Percentiles rank a stretch among this genome's conserved stretches.
phyloP scores from a whole-genome alignment of 345 rosid genomes.

The Eucalyptus marginata region DNA sequence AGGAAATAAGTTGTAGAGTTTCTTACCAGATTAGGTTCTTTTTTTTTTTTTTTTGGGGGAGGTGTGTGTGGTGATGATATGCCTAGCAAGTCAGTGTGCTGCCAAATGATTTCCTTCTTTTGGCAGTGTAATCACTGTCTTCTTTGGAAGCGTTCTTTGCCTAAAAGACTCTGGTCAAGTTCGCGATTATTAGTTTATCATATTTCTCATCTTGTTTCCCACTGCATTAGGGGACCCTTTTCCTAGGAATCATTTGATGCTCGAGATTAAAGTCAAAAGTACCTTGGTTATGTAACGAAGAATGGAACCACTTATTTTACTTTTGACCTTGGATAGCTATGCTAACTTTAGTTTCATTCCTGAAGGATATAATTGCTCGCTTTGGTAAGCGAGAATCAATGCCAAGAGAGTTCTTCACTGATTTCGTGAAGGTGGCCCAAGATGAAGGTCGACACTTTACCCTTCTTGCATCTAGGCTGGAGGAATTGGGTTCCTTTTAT shows the following conservation, averaged over 20 bases:
- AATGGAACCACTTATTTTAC: not conserved
- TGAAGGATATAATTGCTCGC: conserved; percentile 85
- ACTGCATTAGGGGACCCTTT: not conserved
- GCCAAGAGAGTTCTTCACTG: conserved; percentile 90
- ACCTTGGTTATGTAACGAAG: not conserved
- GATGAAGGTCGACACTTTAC: conserved; percentile 88
- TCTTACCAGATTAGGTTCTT: not conserved
- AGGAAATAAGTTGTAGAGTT: not conserved
- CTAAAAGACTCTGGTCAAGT: not conserved
- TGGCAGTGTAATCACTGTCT: not conserved
- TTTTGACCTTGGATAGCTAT: not conserved
- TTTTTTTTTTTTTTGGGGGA: too few species aligned
- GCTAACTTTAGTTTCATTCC: not conserved
- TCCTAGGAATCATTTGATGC: not conserved
- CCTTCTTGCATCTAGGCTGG: conserved; percentile 58
- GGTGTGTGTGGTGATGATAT: not conserved
- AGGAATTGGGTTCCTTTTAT: conserved; percentile 65
- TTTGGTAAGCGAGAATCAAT: conserved; percentile 83
- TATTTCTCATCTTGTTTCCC: not conserved
- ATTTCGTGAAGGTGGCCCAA: conserved; percentile 81
- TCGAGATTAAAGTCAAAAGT: not conserved
- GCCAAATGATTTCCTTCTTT: not conserved
- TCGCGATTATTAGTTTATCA: not conserved
- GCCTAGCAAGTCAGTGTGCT: not conserved
- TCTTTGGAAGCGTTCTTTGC: not conserved